Evolutionary conservation across 495 filamentous ascomycete genomes (phyloP).

Genomic region (Xylona heveae): DNA sequence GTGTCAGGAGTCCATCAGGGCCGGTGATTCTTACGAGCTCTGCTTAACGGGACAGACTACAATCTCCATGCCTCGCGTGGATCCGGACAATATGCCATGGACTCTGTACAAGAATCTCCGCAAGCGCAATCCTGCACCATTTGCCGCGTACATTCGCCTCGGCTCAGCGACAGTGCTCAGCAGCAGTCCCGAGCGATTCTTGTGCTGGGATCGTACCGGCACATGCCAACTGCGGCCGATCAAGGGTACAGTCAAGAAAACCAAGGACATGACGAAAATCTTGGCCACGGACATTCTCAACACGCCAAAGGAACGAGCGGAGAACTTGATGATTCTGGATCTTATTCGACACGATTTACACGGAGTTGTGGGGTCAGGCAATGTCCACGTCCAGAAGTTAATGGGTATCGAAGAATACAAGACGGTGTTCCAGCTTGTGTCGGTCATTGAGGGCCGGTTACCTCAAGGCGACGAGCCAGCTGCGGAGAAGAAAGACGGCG

Average conservation of each 20-base stretch:
- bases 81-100: constrained; percentile 31
- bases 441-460: constrained; percentile 3
- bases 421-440: constrained; percentile 44
- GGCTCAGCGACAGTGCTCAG: constrained; percentile 47
- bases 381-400: constrained; percentile 36
- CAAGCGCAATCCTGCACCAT: constrained; percentile 60
- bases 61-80: constrained; percentile 24
- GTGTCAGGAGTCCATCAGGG: constrained; percentile 50
- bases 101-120: constrained; percentile 49
- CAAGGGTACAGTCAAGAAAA: constrained; percentile 87
- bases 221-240: constrained; percentile 58
- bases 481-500: background rate
- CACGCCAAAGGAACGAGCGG: constrained; percentile 73
- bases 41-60: constrained; percentile 63
- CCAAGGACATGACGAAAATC: constrained; percentile 34
- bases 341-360: constrained; percentile 83
- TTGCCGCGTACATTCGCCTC: constrained; percentile 63
- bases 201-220: constrained; percentile 40
- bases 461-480: background rate
- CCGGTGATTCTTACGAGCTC: constrained; percentile 82
- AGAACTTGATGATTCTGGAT: constrained; percentile 98
- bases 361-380: constrained; percentile 48
- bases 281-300: constrained; percentile 48
- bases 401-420: no score
- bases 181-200: constrained; percentile 84